Evolutionary conservation across 2,329 filamentous ascomycete species (phyloP), one percentile per base, ranked within the genome.

Genomic region (Conoideocrella luteorostrata): DNA sequence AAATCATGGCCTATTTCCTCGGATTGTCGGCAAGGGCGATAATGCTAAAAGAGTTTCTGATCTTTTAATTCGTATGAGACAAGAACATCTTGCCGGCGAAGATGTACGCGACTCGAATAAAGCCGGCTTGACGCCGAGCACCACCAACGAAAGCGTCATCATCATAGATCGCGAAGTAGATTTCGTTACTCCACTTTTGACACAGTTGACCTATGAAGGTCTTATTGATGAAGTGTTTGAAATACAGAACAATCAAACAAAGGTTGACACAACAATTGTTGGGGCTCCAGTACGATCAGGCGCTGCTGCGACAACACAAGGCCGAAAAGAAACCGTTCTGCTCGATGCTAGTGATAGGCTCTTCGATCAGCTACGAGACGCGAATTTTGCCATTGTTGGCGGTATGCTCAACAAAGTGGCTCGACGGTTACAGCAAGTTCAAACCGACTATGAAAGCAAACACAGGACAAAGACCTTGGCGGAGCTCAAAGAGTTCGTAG

Each of bases 141-240:
- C 85, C 10, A 83, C 82, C 6, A 86, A 89, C 38, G 93, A 98
- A 62, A 95, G 85, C 58, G 72, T 96, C 47, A 90, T 98, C 56
- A 86, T 98, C 48, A 89, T 98, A 44, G 93, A 98, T 63, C 86
- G 93, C 39, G 90, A 96, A 60, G 85, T 95, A 44, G 93, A 98
- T 62, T 89, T 93, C 56, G 88, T 91, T 13, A 96, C 93, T 1
- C 84, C 86, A 1, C 74, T 98, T 13, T 81, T 98, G 43, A 97
- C 91, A 1, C 93, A 98, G 61, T 71, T 98, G 49, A 98, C 93
- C 2, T 98, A 98, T 57, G 91, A 98, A 66, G 93, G 93, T 4
- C 72, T 98, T 21, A 84, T 98, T 43, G 94, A 98, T 58, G 93
- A 98, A 61, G 77, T 93, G 13, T 94, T 95, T 59, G 84, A 86